Evolutionary conservation across 352 stramenopile species (phyloP).

Genomic region (Aphanomyces cochlioides): DNA sequence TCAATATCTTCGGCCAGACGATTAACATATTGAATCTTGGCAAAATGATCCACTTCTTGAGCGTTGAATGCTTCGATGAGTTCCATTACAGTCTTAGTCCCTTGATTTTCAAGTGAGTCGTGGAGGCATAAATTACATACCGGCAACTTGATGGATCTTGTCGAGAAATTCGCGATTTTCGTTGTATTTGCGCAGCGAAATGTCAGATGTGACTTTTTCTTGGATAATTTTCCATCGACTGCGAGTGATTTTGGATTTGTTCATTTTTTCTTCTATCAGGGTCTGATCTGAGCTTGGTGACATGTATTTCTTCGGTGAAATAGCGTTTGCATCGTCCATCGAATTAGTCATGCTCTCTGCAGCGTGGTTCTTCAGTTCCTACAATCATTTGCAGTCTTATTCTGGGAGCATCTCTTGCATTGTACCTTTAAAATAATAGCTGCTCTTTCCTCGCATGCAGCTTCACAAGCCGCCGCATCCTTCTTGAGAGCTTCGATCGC

Average conservation of each 20-base stretch:
- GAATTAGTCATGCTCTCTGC: constrained; percentile 26
- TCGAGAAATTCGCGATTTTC: constrained; percentile 78
- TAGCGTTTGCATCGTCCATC: constrained; percentile 10
- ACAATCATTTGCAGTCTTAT: background rate
- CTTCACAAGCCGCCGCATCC: constrained; percentile 26
- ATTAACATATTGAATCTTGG: constrained; percentile 78
- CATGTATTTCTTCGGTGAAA: constrained; percentile 22
- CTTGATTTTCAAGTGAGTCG: background rate
- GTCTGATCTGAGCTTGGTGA: constrained; percentile 11
- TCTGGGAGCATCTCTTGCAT: background rate
- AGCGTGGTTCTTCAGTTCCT: constrained; percentile 19
- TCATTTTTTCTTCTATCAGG: constrained; percentile 26
- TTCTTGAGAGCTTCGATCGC: constrained; percentile 56
- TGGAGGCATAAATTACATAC: constrained; percentile 30
- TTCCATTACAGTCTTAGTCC: constrained; percentile 52
- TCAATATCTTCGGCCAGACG: constrained; percentile 80
- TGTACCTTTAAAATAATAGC: constrained; percentile 12
- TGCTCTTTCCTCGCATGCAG: constrained; percentile 13
- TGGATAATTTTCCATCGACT: constrained; percentile 70
- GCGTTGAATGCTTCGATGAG: constrained; percentile 85
- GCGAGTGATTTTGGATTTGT: constrained; percentile 45
- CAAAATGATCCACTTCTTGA: constrained; percentile 79
- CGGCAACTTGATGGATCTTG: constrained; percentile 76
- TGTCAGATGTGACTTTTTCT: constrained; percentile 57
- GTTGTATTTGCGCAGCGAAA: constrained; percentile 69